Evolutionary conservation across 768 basidiomycete species (phyloP), one percentile per base, ranked within the genome.

Genomic region (Chlorophyllum brunneum): DNA sequence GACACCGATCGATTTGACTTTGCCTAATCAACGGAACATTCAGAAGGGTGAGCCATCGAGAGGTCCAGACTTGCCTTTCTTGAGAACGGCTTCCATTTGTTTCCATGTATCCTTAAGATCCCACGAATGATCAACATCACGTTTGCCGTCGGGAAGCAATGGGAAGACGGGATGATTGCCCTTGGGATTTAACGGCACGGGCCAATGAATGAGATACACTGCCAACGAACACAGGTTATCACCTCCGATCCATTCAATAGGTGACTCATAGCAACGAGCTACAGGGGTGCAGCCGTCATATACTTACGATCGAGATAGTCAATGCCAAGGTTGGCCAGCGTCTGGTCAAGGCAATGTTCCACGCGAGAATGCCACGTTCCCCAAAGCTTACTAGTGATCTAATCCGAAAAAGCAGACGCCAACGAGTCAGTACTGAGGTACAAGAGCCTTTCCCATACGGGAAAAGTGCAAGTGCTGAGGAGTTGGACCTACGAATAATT

Each of bases 151-250:
- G 0, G 82, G 77, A 30, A 78, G 80, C 10, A 70, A 74, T 7
- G 84, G 86, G 65, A 86, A 71, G 20, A 70, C 23, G 6, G 71
- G 79, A 61, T 85, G 77, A 63, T 83, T 86, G 31, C 85, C 86
- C 22, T 80, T 79, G 9, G 82, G 79, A 61, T 86, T 87, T 59
- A 87, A 62, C 26, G 85, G 73, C n/a, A 92, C 68, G 1, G 91
- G 92, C 89, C 90, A 92, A 64, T 91, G 88, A 18, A 91, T 65
- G 23, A 89, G 76, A 60, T 85, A 86, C 51, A 88, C 76, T 78
- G 54, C 5, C 43, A 47, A 34, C 18, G 59, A 53, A 48, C 23
- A 51, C 24, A 47, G 43, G 45, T 43, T 43, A 54, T 54, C 36
- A 50, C 41, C 24, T 56, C 51, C 51, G 49, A 51, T 37, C 13